Conservation (phyloP, 352 stramenopile species). For the Pythium dissotocum region DNA sequence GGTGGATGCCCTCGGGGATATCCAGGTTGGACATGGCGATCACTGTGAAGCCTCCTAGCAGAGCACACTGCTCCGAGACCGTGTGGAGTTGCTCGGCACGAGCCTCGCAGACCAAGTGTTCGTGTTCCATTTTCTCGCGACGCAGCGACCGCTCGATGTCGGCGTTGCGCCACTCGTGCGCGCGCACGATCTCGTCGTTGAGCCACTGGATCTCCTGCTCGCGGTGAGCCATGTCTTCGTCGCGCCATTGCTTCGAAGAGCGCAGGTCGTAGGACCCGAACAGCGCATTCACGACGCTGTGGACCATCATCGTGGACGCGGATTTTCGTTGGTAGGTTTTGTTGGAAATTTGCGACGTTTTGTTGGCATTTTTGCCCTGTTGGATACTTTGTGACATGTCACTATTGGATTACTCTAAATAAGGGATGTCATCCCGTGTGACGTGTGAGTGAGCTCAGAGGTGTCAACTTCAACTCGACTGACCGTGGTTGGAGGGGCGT, state of each 20-base stretch:
- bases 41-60: constrained; percentile 75
- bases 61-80: constrained; percentile 64
- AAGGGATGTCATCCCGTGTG: constrained; percentile 1
- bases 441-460: neutral
- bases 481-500: no score
- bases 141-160: constrained; percentile 73
- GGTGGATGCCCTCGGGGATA: constrained; percentile 35
- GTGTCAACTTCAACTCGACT: no score
- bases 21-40: constrained; percentile 64
- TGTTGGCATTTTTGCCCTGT: neutral
- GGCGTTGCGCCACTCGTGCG: constrained; percentile 60
- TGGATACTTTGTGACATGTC: neutral
- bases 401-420: neutral
- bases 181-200: constrained; percentile 73
- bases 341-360: constrained; percentile 5
- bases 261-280: constrained; percentile 81
- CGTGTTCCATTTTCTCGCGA: constrained; percentile 62
- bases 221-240: constrained; percentile 65
- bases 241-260: constrained; percentile 74
- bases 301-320: constrained; percentile 38
- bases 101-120: constrained; percentile 60
- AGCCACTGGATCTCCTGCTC: constrained; percentile 80
- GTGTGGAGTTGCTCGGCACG: constrained; percentile 71
- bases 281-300: constrained; percentile 58
- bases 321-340: neutral